Evolutionary conservation across 768 basidiomycete species (phyloP).

Genomic region (Paxillus involutus): DNA sequence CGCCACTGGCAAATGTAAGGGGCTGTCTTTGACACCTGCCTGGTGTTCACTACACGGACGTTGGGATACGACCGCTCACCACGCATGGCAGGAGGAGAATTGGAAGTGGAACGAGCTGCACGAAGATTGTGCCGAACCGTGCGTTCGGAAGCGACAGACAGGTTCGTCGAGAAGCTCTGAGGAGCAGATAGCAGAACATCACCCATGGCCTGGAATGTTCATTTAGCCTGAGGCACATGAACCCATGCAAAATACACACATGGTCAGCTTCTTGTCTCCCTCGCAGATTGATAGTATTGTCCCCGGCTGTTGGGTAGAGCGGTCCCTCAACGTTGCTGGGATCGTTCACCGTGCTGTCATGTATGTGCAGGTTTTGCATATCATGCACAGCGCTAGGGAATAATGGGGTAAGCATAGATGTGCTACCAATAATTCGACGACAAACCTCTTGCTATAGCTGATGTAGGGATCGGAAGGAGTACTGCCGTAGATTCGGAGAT

Average conservation of each 20-base stretch:
- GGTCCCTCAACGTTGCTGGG: too few species aligned
- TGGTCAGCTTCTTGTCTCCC: neutral
- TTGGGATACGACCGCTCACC: too few species aligned
- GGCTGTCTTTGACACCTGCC: neutral
- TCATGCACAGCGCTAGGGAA: too few species aligned
- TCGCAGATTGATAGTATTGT: too few species aligned
- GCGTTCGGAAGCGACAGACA: neutral
- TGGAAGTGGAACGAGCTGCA: neutral
- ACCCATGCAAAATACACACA: neutral
- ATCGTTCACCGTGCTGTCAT: too few species aligned
- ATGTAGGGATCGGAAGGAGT: too few species aligned
- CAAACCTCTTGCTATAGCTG: too few species aligned
- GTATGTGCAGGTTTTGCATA: too few species aligned
- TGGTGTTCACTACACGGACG: neutral
- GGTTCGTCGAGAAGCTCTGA: neutral
- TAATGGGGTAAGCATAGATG: too few species aligned
- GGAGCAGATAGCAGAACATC: neutral
- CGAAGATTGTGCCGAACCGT: neutral
- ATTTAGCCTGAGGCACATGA: neutral
- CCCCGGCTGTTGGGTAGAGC: too few species aligned
- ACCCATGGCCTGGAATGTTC: neutral
- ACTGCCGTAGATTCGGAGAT: too few species aligned
- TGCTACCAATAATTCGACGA: too few species aligned
- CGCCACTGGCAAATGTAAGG: neutral
- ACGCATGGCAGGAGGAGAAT: neutral